Base-by-base conservation (phyloP, 768 basidiomycete species). In the Daedaleopsis nitida region DNA sequence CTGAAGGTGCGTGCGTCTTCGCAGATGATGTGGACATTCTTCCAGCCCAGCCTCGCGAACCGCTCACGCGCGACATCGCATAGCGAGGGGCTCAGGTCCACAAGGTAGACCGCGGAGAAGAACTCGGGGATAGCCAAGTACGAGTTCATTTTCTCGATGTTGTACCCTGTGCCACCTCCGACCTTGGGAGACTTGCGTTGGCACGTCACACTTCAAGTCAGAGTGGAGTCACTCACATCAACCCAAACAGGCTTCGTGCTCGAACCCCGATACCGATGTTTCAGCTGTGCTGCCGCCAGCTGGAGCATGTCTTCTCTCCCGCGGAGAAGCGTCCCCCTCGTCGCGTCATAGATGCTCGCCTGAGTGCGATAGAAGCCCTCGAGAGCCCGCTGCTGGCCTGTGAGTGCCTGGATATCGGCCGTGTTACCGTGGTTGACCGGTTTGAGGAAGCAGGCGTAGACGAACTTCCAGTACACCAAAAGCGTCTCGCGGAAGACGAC, bases 271-370 rank as follows among this genome's bases (percentile, higher is more conserved):
- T 88, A 76, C 2, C 79, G 73, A 35, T 77, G 77, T 9, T 55
- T 57, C 12, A 91, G 74, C 65, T 91, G 88, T 37, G 81, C 80
- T 0, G 87, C 86, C 4, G 83, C 81, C n/a, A 91, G 77, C 55
- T 78, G 80, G 13, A 90, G 78, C 86, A 92, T 88, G 16, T 88
- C 89, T 66, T 86, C 81, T 21, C 91, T 77, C 0, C 91, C 91
- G 11, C 87, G 81, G 1, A 92, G 77, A 0, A 92, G 77, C 14
- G 79, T 73, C 38, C 74, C 76, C 5, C 91, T 77, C 1, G 89
- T 92, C 43, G 76, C 72, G 76, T 92, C 90, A 69, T 92, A 92
- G 24, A 91, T 82, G 49, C 83, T 80, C 1, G 89, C 88, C 69
- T 91, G 89, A 8, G 85, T 85, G 50, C 77, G 70, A 69, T 90